A percentile compares a stretch with the other conserved stretches of the same genome.
These are phyloP conservation scores for Vitis hybrid DNA, from an alignment of 177 flowering plant genomes.

Conservation along the genomic window DNA sequence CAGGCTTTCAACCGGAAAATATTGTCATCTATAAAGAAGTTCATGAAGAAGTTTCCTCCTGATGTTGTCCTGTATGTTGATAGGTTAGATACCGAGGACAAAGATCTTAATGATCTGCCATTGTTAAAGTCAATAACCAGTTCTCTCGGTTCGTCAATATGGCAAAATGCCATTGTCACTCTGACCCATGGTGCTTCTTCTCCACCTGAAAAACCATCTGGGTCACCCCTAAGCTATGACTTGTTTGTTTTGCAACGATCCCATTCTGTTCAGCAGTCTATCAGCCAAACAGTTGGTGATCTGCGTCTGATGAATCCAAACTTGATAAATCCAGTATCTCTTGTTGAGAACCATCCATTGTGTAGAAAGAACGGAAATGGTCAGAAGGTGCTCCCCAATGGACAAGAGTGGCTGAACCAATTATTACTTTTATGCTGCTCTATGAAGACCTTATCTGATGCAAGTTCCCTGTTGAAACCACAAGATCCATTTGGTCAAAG, in stretches of 20 bases:
- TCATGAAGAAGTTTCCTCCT: slow-evolving; percentile 54
- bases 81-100: slow-evolving; percentile 58
- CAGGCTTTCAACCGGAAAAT: slow-evolving; percentile 53
- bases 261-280: slow-evolving; percentile 58
- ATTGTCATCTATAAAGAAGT: slow-evolving; percentile 52
- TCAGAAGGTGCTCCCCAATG: slow-evolving; percentile 65
- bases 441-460: slow-evolving; percentile 66
- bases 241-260: slow-evolving; percentile 65
- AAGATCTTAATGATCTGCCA: slow-evolving; percentile 73
- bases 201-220: slow-evolving; percentile 79
- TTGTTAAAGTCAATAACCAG: slow-evolving; percentile 51
- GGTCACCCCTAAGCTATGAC: slow-evolving; percentile 67
- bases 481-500: slow-evolving; percentile 61
- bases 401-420: slow-evolving; percentile 70
- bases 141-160: slow-evolving; percentile 61
- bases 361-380: slow-evolving; percentile 63
- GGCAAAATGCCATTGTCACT: slow-evolving; percentile 71
- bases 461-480: slow-evolving; percentile 47
- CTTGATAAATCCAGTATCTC: slow-evolving; percentile 68
- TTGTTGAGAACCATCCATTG: slow-evolving; percentile 78
- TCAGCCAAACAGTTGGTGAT: slow-evolving; percentile 72
- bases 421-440: slow-evolving; percentile 69
- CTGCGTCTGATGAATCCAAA: slow-evolving; percentile 52
- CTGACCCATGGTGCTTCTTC: slow-evolving; percentile 81
- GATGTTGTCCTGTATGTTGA: slow-evolving; percentile 81